Percentiles rank a stretch among this genome's conserved stretches.
Evolutionary conservation across 805 yeast species (phyloP).

Genomic region (Wickerhamiella bombiphila): DNA sequence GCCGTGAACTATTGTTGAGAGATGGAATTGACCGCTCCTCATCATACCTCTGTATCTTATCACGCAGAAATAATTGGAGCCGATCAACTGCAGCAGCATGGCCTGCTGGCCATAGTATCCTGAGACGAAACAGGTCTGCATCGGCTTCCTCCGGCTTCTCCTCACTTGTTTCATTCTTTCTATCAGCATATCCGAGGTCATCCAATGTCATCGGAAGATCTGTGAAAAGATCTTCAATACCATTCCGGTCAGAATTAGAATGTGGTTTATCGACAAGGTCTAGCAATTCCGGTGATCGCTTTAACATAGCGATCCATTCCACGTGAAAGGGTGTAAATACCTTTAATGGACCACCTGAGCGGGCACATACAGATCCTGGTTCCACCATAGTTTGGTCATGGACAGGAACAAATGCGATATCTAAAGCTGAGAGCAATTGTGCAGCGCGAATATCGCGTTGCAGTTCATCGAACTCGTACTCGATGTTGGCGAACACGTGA

Average conservation of each 20-base stretch:
- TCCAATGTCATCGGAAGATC: background rate
- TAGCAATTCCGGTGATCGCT: constrained; percentile 10
- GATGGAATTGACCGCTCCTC: constrained; percentile 23
- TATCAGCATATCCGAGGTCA: background rate
- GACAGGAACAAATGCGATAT: constrained; percentile 20
- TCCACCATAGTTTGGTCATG: constrained; percentile 32
- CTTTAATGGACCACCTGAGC: constrained; percentile 27
- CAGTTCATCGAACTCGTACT: constrained; percentile 34
- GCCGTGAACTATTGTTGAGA: constrained; percentile 26
- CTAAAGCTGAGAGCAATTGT: constrained; percentile 13
- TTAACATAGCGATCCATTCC: constrained; percentile 26
- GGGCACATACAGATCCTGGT: constrained; percentile 27
- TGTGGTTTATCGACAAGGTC: background rate
- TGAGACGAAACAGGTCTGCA: constrained; percentile 16
- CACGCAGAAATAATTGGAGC: constrained; percentile 11
- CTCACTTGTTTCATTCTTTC: too few relatives aligned
- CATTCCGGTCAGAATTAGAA: background rate
- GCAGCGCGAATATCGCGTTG: constrained; percentile 18
- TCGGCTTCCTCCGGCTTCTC: background rate
- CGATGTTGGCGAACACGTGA: constrained; percentile 27
- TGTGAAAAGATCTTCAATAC: background rate
- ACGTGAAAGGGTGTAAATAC: constrained; percentile 34
- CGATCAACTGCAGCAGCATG: constrained; percentile 24
- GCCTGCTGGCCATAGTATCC: constrained; percentile 25
- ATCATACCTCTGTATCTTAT: constrained; percentile 23